Evolutionary conservation across 2,329 filamentous ascomycete species (phyloP).

Genomic region (Xylaria arbuscula): DNA sequence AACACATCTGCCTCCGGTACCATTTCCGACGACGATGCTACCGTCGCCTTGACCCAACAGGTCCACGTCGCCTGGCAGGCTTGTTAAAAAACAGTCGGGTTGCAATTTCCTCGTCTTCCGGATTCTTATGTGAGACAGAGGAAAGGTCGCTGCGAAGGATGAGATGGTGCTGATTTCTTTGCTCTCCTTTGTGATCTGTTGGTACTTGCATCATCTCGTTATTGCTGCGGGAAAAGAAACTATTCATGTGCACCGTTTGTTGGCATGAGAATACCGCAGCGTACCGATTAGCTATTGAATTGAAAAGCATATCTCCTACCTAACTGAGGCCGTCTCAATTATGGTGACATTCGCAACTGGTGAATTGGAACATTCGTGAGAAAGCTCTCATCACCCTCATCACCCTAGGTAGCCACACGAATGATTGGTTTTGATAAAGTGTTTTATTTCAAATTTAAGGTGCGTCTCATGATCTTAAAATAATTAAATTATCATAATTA

Average conservation of each 20-base stretch:
- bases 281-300: slow-evolving; percentile 33
- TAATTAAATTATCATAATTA: background rate
- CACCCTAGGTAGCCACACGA: background rate
- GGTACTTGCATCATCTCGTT: slow-evolving; percentile 29
- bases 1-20: slow-evolving; percentile 53
- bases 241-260: slow-evolving; percentile 28
- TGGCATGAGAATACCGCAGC: slow-evolving; percentile 26
- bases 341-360: background rate
- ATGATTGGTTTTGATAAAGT: background rate
- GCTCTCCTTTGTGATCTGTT: slow-evolving; percentile 15
- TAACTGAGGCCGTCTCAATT: background rate
- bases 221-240: slow-evolving; percentile 19
- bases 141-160: background rate
- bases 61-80: slow-evolving; percentile 56
- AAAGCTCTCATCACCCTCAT: background rate
- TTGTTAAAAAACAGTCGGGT: slow-evolving; percentile 40
- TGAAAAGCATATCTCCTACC: slow-evolving; percentile 18
- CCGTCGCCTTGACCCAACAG: slow-evolving; percentile 58
- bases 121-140: background rate
- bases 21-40: slow-evolving; percentile 59
- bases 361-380: background rate
- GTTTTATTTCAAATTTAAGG: background rate
- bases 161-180: background rate
- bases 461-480: background rate
- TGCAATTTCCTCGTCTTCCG: background rate